A percentile compares a stretch with the other conserved stretches of the same genome.
phyloP scores from a whole-genome alignment of 352 stramenopile genomes.

The Pseudoperonospora humuli region DNA sequence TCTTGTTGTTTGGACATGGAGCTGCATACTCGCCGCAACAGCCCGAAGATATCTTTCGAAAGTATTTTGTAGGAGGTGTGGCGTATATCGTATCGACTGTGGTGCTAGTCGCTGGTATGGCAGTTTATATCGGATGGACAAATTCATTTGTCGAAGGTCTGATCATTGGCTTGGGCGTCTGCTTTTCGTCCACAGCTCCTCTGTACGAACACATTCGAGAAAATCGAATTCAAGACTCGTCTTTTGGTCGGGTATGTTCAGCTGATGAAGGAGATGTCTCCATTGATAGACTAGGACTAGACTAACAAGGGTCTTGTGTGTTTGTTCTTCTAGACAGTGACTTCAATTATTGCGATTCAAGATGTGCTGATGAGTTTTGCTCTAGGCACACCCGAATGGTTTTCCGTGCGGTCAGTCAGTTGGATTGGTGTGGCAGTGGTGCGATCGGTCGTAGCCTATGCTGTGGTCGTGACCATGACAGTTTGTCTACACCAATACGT shows the following conservation, averaged over 20 bases:
- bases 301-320: slow-evolving; percentile 3
- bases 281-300: background rate
- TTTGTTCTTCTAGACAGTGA: slow-evolving; percentile 48
- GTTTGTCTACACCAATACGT: slow-evolving; percentile 65
- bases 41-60: slow-evolving; percentile 57
- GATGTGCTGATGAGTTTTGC: slow-evolving; percentile 85
- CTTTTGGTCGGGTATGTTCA: slow-evolving; percentile 54
- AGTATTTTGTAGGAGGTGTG: slow-evolving; percentile 64
- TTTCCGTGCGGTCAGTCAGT: slow-evolving; percentile 58
- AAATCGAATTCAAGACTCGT: slow-evolving; percentile 77
- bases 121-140: slow-evolving; percentile 71
- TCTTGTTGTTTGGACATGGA: slow-evolving; percentile 88
- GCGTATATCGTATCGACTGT: slow-evolving; percentile 69
- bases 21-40: slow-evolving; percentile 62
- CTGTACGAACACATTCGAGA: slow-evolving; percentile 76
- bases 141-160: slow-evolving; percentile 66
- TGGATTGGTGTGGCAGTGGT: slow-evolving; percentile 68
- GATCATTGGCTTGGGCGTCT: slow-evolving; percentile 69
- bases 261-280: background rate
- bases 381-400: slow-evolving; percentile 78
- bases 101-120: slow-evolving; percentile 57
- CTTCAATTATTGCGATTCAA: slow-evolving; percentile 79
- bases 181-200: slow-evolving; percentile 77
- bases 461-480: slow-evolving; percentile 57
- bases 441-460: slow-evolving; percentile 63